Percentiles rank a stretch among this genome's conserved stretches.
These are phyloP conservation scores for Amphicarpaea edgeworthii DNA, from an alignment of 306 rosid species.

Conservation along the genomic window DNA sequence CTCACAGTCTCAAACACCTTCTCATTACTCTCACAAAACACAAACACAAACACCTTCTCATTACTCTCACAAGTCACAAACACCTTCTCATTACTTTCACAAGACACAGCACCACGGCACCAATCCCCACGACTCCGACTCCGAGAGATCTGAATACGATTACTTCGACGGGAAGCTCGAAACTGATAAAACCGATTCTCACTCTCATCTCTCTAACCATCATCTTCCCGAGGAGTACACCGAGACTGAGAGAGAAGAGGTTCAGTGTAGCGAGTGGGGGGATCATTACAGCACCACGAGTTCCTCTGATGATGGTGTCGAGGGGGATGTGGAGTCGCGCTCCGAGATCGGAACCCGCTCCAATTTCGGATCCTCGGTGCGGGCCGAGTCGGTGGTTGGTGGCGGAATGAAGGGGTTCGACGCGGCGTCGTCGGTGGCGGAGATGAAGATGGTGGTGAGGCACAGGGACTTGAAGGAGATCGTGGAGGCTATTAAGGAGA, in stretches of 20 bases:
- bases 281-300: slow-evolving; percentile 84
- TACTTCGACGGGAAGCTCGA: slow-evolving; percentile 33
- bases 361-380: slow-evolving; percentile 69
- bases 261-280: slow-evolving; percentile 96
- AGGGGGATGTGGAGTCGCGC: slow-evolving; percentile 67
- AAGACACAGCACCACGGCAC: not conserved
- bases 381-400: slow-evolving; percentile 51
- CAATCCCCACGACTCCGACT: slow-evolving; percentile 23
- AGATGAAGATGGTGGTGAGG: slow-evolving; percentile 90
- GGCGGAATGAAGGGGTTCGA: no score
- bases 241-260: slow-evolving; percentile 88
- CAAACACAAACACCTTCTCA: slow-evolving; percentile 6
- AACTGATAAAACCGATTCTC: not conserved
- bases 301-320: slow-evolving; percentile 57
- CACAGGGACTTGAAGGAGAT: slow-evolving; percentile 93
- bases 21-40: not conserved
- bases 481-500: slow-evolving; percentile 78
- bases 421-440: slow-evolving; percentile 16
- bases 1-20: not conserved
- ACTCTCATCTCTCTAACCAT: slow-evolving; percentile 42
- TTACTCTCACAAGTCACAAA: slow-evolving; percentile 10
- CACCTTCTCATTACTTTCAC: not conserved
- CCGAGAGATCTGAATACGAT: slow-evolving; percentile 55
- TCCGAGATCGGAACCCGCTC: slow-evolving; percentile 76
- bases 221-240: slow-evolving; percentile 55